phyloP scores from a whole-genome alignment of 495 filamentous ascomycete genomes.

The Chaetomium fimeti region DNA sequence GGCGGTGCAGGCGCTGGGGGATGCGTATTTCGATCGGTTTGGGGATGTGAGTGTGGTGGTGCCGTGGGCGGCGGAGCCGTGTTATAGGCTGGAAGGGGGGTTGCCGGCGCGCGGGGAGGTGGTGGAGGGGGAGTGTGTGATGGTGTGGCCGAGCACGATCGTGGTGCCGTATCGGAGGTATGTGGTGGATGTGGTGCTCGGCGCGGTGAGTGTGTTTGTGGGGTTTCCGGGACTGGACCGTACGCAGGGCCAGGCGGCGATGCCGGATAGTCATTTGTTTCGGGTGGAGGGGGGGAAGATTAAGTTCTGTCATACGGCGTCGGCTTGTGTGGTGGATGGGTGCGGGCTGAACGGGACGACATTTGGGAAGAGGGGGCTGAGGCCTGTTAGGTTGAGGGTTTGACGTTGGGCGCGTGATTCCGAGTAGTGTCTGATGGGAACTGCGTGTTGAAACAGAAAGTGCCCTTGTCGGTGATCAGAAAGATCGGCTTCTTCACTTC shows the following conservation, averaged over 20 bases:
- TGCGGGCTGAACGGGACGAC: conserved; percentile 4
- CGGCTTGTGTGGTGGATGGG: conserved; percentile 20
- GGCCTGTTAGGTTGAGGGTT: neutral
- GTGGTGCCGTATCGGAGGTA: conserved; percentile 40
- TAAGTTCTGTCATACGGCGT: conserved; percentile 40
- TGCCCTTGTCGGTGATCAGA: too few species aligned
- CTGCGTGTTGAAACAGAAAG: too few species aligned
- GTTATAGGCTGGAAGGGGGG: conserved; percentile 42
- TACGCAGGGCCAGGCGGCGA: conserved; percentile 31
- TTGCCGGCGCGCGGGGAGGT: conserved; percentile 15
- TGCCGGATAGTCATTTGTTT: conserved; percentile 43
- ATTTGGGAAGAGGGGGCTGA: neutral
- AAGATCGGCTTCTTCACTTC: too few species aligned
- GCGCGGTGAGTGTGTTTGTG: conserved; percentile 40
- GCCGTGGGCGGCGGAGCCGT: conserved; percentile 38
- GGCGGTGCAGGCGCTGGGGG: conserved; percentile 37
- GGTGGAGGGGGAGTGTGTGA: conserved; percentile 15
- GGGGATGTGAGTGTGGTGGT: conserved; percentile 35
- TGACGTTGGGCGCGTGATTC: neutral
- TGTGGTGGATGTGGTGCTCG: conserved; percentile 41
- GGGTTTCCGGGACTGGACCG: conserved; percentile 42
- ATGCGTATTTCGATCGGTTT: conserved; percentile 43
- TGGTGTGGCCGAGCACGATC: conserved; percentile 34
- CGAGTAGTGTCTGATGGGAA: too few species aligned
- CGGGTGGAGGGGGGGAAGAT: conserved; percentile 43